Percentiles rank a stretch among this genome's conserved stretches.
phyloP scores from a whole-genome alignment of 78 protist species.

The Planoprotostelium fungivorum region DNA sequence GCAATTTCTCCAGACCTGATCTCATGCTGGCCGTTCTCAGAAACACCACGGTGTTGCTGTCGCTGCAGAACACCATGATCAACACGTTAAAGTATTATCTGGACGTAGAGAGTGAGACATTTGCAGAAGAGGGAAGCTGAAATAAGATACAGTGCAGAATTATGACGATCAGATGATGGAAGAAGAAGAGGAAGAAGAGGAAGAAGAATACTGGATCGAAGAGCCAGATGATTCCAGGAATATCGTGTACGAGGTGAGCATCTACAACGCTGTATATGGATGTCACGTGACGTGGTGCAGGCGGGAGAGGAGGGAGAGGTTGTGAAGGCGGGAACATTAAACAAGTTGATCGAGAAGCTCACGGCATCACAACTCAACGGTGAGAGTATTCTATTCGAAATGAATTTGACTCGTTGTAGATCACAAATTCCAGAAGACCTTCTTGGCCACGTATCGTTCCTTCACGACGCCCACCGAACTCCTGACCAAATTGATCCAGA shows the following conservation, averaged over 20 bases:
- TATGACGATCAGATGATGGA: too few species aligned
- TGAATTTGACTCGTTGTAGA: constrained; percentile 18
- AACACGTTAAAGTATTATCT: background rate
- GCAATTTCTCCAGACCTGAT: background rate
- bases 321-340: constrained; percentile 55
- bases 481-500: constrained; percentile 44
- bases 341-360: constrained; percentile 48
- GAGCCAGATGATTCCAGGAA: background rate
- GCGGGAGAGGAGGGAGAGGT: constrained; percentile 56
- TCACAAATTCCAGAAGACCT: constrained; percentile 43
- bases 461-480: constrained; percentile 61
- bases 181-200: background rate
- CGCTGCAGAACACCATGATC: background rate
- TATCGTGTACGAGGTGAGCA: background rate
- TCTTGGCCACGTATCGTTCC: constrained; percentile 56
- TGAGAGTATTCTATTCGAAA: too few species aligned
- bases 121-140: background rate
- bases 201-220: background rate
- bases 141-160: too few species aligned
- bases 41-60: background rate
- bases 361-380: background rate
- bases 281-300: background rate
- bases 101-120: background rate
- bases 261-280: too few species aligned
- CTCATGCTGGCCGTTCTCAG: background rate